Evolutionary conservation across 23 red algal genomes (phyloP).

Genomic region (Gracilariopsis chorda): DNA sequence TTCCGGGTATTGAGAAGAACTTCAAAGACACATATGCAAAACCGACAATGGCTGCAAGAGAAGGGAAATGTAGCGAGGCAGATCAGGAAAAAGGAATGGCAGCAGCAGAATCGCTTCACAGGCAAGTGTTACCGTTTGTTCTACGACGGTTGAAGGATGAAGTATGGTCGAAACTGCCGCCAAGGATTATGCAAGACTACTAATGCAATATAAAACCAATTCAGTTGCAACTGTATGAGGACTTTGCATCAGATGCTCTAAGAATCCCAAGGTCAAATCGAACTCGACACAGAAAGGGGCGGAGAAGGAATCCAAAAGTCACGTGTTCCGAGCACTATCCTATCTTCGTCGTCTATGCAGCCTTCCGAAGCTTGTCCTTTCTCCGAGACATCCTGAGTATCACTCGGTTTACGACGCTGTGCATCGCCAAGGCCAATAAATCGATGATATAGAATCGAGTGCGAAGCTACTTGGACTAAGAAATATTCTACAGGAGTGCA

Average conservation of each 20-base stretch:
- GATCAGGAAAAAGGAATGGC: conserved; percentile 76
- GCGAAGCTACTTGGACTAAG: conserved; percentile 72
- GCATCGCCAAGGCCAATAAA: conserved; percentile 7
- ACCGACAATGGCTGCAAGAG: conserved; percentile 78
- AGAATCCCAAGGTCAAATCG: background rate
- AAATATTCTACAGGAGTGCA: conserved; percentile 78
- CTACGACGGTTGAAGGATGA: conserved; percentile 94
- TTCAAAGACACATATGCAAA: conserved; percentile 89
- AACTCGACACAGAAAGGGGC: background rate
- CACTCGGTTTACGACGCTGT: conserved; percentile 26
- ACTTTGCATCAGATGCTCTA: conserved; percentile 50
- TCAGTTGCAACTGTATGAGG: conserved; percentile 86
- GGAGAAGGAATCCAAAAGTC: background rate
- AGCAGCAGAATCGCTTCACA: conserved; percentile 81
- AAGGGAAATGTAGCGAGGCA: conserved; percentile 64
- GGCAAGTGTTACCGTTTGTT: conserved; percentile 97
- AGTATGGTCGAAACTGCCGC: conserved; percentile 86
- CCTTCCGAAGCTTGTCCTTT: conserved; percentile 81
- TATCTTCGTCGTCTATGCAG: conserved; percentile 86
- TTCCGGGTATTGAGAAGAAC: conserved; percentile 71
- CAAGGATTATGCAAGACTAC: conserved; percentile 98
- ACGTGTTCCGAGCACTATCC: conserved; percentile 70
- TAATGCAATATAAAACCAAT: conserved; percentile 76
- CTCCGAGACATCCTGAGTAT: conserved; percentile 41
- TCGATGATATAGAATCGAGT: conserved; percentile 68